phyloP scores from a whole-genome alignment of 257 asterid species.

The Plantago ovata region DNA sequence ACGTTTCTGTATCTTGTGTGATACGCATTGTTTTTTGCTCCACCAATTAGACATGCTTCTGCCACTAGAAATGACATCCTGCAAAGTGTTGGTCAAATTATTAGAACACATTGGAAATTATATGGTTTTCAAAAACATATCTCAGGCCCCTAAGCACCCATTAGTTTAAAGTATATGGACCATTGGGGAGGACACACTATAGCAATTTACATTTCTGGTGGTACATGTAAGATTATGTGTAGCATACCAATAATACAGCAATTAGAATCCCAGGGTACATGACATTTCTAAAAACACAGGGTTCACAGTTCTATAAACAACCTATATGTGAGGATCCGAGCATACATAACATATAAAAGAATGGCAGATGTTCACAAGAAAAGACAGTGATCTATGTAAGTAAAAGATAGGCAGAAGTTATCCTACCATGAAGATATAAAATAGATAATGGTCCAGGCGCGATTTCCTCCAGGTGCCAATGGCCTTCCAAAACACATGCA shows the following conservation, averaged over 20 bases:
- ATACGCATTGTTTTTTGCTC: slow-evolving; percentile 71
- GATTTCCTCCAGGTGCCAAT: slow-evolving; percentile 77
- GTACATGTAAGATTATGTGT: too few species aligned
- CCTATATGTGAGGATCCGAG: too few species aligned
- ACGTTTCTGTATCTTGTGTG: slow-evolving; percentile 73
- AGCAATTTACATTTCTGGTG: too few species aligned
- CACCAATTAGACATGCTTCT: slow-evolving; percentile 73
- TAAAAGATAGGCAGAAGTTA: background rate
- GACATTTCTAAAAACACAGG: too few species aligned
- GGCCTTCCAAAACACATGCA: slow-evolving; percentile 95
- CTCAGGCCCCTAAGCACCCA: background rate
- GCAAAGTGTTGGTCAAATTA: slow-evolving; percentile 23
- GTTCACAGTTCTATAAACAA: too few species aligned
- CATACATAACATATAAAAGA: too few species aligned
- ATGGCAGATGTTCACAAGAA: too few species aligned
- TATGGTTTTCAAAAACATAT: too few species aligned
- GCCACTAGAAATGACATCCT: slow-evolving; percentile 79
- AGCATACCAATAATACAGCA: too few species aligned
- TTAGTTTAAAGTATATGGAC: background rate
- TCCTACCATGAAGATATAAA: slow-evolving; percentile 69
- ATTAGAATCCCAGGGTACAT: too few species aligned
- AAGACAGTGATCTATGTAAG: background rate
- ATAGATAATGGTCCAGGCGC: slow-evolving; percentile 91
- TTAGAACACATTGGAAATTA: background rate
- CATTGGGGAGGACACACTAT: too few species aligned